Percentiles rank a stretch among this genome's conserved stretches.
Evolutionary conservation across 768 basidiomycete genomes (phyloP).

Genomic region (Mycena belliarum): DNA sequence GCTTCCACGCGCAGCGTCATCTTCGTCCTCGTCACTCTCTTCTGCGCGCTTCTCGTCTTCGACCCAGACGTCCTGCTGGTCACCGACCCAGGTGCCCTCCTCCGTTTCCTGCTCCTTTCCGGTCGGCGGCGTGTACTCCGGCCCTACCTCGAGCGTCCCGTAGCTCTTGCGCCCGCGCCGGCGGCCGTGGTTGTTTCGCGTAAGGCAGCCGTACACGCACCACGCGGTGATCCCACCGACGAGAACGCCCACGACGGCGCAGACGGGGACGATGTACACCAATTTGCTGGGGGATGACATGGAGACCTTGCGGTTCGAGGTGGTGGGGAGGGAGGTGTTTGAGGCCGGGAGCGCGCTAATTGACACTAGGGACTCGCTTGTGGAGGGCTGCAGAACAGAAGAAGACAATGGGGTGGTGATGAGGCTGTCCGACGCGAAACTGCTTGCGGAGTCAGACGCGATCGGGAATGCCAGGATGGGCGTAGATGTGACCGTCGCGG

Average conservation of each 20-base stretch:
- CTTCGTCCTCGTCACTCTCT: constrained; percentile 6
- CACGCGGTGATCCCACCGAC: constrained; percentile 34
- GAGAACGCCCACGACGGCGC: constrained; percentile 33
- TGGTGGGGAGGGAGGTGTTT: constrained; percentile 16
- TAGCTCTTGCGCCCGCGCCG: constrained; percentile 22
- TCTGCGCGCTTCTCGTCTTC: constrained; percentile 14
- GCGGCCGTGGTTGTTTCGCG: constrained; percentile 19
- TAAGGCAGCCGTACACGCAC: constrained; percentile 38
- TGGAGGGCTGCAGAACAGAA: constrained; percentile 12
- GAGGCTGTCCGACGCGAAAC: background rate
- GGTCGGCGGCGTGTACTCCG: constrained; percentile 25
- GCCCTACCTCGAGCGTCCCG: constrained; percentile 24
- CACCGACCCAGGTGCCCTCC: constrained; percentile 17
- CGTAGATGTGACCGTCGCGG: constrained; percentile 1
- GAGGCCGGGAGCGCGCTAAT: constrained; percentile 34
- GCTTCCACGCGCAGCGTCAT: constrained; percentile 1
- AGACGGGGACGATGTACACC: constrained; percentile 32
- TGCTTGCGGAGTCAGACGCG: constrained; percentile 1
- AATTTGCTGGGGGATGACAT: constrained; percentile 26
- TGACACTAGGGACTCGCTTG: constrained; percentile 29
- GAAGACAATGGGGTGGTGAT: background rate
- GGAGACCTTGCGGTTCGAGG: constrained; percentile 17
- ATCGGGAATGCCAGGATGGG: constrained; percentile 8
- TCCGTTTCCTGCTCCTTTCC: constrained; percentile 14
- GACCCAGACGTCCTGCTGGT: constrained; percentile 16